Percentiles rank a stretch among this genome's conserved stretches.
phyloP scores from a whole-genome alignment of 371 early-diverging fungal species.

The Haplosporangium sp. region DNA sequence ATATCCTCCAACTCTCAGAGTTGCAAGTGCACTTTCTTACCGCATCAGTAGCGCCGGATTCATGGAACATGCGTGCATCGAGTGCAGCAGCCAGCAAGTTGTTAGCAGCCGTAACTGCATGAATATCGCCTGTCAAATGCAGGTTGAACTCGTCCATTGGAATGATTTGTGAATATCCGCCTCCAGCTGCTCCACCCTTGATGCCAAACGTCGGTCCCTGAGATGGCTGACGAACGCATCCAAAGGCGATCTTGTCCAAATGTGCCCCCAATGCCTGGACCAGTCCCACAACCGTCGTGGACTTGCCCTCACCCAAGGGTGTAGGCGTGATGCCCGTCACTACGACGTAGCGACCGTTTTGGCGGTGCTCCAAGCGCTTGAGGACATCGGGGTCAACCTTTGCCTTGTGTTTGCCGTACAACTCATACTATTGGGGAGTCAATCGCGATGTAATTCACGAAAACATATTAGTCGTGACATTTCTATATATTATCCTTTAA shows the following conservation, averaged over 20 bases:
- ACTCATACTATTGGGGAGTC: constrained; percentile 74
- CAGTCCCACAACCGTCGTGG: constrained; percentile 95
- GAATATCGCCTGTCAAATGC: constrained; percentile 97
- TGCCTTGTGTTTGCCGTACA: constrained; percentile 90
- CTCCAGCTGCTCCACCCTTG: constrained; percentile 98
- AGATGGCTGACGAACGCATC: constrained; percentile 97
- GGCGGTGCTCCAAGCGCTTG: constrained; percentile 79
- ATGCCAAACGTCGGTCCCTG: constrained; percentile 99
- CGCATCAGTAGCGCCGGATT: constrained; percentile 61
- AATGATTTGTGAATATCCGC: constrained; percentile 97
- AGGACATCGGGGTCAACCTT: constrained; percentile 88
- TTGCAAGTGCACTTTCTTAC: constrained; percentile 8
- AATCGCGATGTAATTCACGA: no score
- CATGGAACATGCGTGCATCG: constrained; percentile 97
- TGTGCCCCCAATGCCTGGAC: constrained; percentile 95
- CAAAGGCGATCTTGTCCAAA: constrained; percentile 86
- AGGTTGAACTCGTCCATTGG: constrained; percentile 99
- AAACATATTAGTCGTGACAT: neutral
- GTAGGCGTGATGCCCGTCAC: constrained; percentile 98
- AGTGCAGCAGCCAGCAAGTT: constrained; percentile 97
- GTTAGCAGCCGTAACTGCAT: constrained; percentile 97
- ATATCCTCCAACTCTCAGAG: no score
- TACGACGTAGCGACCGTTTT: constrained; percentile 93
- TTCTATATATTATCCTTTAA: no score
- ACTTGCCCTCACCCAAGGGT: constrained; percentile 98